These are phyloP conservation scores for Xylariales sp. DNA, from an alignment of 2,329 filamentous ascomycete genomes.

Conservation along the genomic window DNA sequence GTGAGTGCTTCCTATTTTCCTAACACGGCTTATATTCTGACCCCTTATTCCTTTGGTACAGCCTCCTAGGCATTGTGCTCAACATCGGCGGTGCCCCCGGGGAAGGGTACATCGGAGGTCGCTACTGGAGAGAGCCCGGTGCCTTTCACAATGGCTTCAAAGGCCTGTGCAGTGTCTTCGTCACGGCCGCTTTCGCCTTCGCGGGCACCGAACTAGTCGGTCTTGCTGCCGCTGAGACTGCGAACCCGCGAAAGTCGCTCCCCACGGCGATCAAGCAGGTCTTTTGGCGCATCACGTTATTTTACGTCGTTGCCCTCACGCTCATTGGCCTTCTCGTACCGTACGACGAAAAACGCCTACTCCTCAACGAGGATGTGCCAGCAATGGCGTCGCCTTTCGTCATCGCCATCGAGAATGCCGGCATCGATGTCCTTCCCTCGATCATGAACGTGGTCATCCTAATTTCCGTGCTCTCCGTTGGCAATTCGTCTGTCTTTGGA, in stretches of 20 bases:
- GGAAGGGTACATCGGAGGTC: conserved; percentile 81
- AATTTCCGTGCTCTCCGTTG: conserved; percentile 88
- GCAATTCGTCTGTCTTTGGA: conserved; percentile 91
- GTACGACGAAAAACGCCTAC: conserved; percentile 73
- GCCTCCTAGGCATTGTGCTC: conserved; percentile 85
- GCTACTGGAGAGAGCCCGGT: conserved; percentile 82
- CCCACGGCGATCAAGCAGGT: conserved; percentile 92
- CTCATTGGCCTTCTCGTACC: conserved; percentile 86
- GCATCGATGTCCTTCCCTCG: conserved; percentile 82
- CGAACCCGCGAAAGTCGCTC: conserved; percentile 82
- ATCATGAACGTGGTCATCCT: conserved; percentile 97
- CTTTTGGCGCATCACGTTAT: conserved; percentile 92
- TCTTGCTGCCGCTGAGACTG: conserved; percentile 80
- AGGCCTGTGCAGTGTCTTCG: conserved; percentile 81
- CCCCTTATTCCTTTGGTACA: conserved; percentile 51
- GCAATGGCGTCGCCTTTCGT: conserved; percentile 90
- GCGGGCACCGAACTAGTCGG: conserved; percentile 81
- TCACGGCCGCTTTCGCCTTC: conserved; percentile 81
- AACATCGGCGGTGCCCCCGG: conserved; percentile 82
- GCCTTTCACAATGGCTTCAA: conserved; percentile 87
- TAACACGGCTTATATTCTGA: conserved; percentile 18
- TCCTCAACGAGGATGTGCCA: conserved; percentile 65
- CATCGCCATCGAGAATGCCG: conserved; percentile 85
- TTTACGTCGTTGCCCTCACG: conserved; percentile 86
- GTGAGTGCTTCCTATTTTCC: conserved; percentile 57